Evolutionary conservation across 108 stramenopile species (phyloP).

Genomic region (Cylindrotheca closterium): DNA sequence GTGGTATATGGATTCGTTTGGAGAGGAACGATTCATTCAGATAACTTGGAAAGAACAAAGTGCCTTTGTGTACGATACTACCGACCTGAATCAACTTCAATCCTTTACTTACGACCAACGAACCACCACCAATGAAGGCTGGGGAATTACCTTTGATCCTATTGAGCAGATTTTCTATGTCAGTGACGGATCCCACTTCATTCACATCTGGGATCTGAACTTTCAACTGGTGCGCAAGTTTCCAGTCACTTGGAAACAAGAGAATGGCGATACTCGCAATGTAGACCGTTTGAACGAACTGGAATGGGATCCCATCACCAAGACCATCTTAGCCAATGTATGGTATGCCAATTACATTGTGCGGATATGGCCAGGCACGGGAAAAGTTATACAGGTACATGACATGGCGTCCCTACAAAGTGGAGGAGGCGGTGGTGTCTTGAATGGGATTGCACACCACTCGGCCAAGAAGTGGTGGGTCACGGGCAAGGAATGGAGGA

Average conservation of each 20-base stretch:
- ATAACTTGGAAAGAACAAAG: constrained; percentile 66
- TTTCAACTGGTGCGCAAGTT: constrained; percentile 34
- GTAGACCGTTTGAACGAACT: constrained; percentile 59
- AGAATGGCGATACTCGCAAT: not conserved
- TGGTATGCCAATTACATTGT: constrained; percentile 73
- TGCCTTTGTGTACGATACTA: constrained; percentile 55
- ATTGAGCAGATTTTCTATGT: constrained; percentile 58
- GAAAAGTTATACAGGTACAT: constrained; percentile 49
- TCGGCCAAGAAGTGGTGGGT: constrained; percentile 53
- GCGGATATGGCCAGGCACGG: constrained; percentile 60
- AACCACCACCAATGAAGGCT: constrained; percentile 59
- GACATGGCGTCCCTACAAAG: constrained; percentile 49
- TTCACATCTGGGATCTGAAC: constrained; percentile 64
- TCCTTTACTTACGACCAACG: constrained; percentile 39
- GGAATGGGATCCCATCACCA: constrained; percentile 49
- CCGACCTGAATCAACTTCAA: constrained; percentile 30
- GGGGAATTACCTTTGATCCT: constrained; percentile 79
- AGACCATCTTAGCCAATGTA: constrained; percentile 68
- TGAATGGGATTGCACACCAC: constrained; percentile 78
- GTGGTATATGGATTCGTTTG: constrained; percentile 31
- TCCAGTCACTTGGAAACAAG: constrained; percentile 6
- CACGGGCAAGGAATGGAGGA: constrained; percentile 78
- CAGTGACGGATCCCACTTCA: constrained; percentile 61
- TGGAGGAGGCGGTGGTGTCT: constrained; percentile 40
- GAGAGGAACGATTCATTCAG: constrained; percentile 56